Percentiles rank a stretch among this genome's conserved stretches.
These are phyloP conservation scores for Candida coquimbonensis DNA, from an alignment of 805 yeast species.

Conservation along the genomic window DNA sequence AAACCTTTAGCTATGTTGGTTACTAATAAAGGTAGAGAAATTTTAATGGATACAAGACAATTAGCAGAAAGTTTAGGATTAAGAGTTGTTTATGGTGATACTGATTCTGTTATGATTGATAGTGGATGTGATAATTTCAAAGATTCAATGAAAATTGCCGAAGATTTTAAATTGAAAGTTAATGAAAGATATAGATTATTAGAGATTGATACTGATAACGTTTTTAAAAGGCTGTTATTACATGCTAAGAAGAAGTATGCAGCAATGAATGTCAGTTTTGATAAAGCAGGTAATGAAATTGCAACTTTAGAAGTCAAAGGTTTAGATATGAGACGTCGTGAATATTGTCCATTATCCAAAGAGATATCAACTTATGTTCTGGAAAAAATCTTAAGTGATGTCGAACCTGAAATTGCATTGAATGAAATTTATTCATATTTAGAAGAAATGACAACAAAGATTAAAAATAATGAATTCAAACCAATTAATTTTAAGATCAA, in stretches of 20 bases:
- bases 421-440: slow-evolving; percentile 66
- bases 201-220: slow-evolving; percentile 94
- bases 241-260: slow-evolving; percentile 98
- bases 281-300: slow-evolving; percentile 48
- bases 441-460: slow-evolving; percentile 48
- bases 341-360: slow-evolving; percentile 87
- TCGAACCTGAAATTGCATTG: slow-evolving; percentile 71
- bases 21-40: slow-evolving; percentile 92
- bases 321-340: slow-evolving; percentile 94
- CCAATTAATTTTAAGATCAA: slow-evolving; percentile 69
- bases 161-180: slow-evolving; percentile 74
- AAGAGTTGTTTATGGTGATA: slow-evolving; percentile 93
- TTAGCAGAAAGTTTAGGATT: slow-evolving; percentile 81
- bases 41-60: slow-evolving; percentile 85
- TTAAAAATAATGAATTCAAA: slow-evolving; percentile 56
- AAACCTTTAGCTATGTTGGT: slow-evolving; percentile 93
- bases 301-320: slow-evolving; percentile 85
- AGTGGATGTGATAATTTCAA: slow-evolving; percentile 63
- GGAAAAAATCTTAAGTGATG: slow-evolving; percentile 60
- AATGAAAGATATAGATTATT: slow-evolving; percentile 81
- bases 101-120: slow-evolving; percentile 98
- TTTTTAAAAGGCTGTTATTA: slow-evolving; percentile 73
- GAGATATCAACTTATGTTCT: slow-evolving; percentile 76
- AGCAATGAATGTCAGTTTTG: slow-evolving; percentile 60
- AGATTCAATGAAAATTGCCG: slow-evolving; percentile 80